Conservation (phyloP, 768 basidiomycete genomes). For the Trametes cingulata region DNA sequence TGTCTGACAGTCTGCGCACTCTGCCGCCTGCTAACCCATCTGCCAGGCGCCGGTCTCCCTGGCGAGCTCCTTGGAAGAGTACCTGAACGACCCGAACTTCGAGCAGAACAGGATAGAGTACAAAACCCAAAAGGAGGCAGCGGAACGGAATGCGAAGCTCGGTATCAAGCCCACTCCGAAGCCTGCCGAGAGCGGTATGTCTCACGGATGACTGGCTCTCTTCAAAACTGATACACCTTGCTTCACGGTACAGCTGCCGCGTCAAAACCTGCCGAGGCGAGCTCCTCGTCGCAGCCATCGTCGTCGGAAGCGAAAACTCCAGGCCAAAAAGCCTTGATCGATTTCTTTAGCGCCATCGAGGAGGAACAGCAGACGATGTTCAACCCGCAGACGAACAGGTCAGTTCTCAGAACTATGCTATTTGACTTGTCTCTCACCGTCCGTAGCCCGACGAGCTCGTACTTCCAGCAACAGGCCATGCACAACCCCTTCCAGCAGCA, state of each 20-base stretch:
- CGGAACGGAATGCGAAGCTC: slow-evolving; percentile 43
- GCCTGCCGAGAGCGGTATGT: slow-evolving; percentile 35
- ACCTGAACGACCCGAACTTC: slow-evolving; percentile 94
- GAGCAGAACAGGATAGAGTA: slow-evolving; percentile 95
- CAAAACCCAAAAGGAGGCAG: slow-evolving; percentile 72
- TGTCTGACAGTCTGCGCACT: slow-evolving; percentile 27
- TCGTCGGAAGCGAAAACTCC: slow-evolving; percentile 33
- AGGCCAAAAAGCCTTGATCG: slow-evolving; percentile 56
- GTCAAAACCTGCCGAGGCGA: slow-evolving; percentile 16
- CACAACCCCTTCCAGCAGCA: slow-evolving; percentile 78
- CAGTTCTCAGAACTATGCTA: slow-evolving; percentile 5
- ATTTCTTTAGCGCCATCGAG: slow-evolving; percentile 92
- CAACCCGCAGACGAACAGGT: slow-evolving; percentile 64
- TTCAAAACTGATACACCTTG: background rate
- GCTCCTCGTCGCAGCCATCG: background rate
- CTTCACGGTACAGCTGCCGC: slow-evolving; percentile 18
- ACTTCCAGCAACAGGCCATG: slow-evolving; percentile 57
- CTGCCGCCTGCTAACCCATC: background rate
- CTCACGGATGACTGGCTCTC: background rate
- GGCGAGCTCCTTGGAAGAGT: slow-evolving; percentile 92
- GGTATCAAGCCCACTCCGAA: slow-evolving; percentile 28
- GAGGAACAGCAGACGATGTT: slow-evolving; percentile 73
- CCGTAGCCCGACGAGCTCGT: slow-evolving; percentile 47
- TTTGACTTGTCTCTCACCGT: background rate
- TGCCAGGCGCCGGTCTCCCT: slow-evolving; percentile 88